Base-by-base conservation (phyloP, 2,329 filamentous ascomycete species). In the Alternaria consortialis region DNA sequence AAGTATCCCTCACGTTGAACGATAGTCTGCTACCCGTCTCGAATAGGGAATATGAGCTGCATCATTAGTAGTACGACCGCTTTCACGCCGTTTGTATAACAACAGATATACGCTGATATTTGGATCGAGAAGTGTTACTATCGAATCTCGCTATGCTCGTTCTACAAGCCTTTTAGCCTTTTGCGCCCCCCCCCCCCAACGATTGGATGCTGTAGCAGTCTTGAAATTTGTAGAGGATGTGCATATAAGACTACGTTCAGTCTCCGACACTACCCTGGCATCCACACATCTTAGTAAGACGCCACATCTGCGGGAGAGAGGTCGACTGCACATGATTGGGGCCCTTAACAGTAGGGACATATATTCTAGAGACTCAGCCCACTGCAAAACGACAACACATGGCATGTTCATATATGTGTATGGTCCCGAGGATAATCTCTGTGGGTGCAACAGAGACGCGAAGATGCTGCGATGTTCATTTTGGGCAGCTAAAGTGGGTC, bases 401-500 rank as follows among this genome's bases (percentile, higher is more conserved):
- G 37, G 2, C 2, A 25, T n/a, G 0, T 50, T 36, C 0, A n/a
- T 13, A 37, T 17, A 31, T 27, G 8, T 17, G 1, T 25, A 37
- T 37, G 17, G 46, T 25, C 1, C 20, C n/a, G 1, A n/a, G 20
- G 13, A 7, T 11, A 29, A 0, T 7, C 15, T 17, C 17, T 27
- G 43, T 15, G 9, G 8, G 25, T 46, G 20, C 20, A 20, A 20
- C 20, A 20, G 20, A 20, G 20, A 20, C 20, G 20, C 20, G 43
- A 3, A 48, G 29, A 34, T 36, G 13, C 4, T 36, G 20, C 9
- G 31, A 50, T 50, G 39, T 23, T 42, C 46, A 9, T 50, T 20
- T 23, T 50, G 46, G 46, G 25, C 31, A 37, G 46, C 46, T 36
- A 50, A 36, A 36, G 46, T 50, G 46, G 46, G 32, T 7, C 46